phyloP scores from a whole-genome alignment of 73 alveolate genomes.

The Symbiodinium natans region DNA sequence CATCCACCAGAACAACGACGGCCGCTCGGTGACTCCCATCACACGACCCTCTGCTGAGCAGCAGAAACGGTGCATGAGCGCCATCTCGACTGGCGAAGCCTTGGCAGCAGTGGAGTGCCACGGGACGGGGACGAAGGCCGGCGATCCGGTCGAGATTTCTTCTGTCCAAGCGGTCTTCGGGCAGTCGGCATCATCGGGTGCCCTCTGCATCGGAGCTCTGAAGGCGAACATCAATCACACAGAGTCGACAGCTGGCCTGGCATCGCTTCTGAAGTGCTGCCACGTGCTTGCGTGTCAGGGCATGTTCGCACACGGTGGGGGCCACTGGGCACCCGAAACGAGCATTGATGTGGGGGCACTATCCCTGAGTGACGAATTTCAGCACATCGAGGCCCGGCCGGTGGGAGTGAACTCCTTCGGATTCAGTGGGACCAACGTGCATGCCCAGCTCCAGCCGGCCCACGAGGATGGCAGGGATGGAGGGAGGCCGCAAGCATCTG shows the following conservation, averaged over 20 bases:
- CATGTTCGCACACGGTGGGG: conserved; percentile 16
- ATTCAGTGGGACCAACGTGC: conserved; percentile 22
- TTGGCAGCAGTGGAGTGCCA: neutral
- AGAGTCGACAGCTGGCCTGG: neutral
- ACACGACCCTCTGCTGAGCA: neutral
- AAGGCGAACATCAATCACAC: conserved; percentile 16
- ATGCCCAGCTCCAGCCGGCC: neutral
- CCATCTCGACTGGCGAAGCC: neutral
- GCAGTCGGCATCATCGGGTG: no score
- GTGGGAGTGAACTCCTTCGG: conserved; percentile 28
- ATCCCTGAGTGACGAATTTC: neutral
- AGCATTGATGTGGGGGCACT: neutral
- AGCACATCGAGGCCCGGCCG: neutral
- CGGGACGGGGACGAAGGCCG: conserved; percentile 9
- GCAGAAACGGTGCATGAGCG: neutral
- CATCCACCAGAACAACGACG: neutral
- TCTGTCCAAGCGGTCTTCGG: neutral
- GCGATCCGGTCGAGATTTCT: neutral
- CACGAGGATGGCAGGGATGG: neutral
- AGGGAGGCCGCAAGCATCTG: no score
- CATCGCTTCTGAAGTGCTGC: neutral
- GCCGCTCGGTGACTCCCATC: neutral
- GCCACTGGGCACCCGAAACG: neutral
- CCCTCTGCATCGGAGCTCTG: neutral
- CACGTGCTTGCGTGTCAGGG: neutral